A percentile compares a stretch with the other conserved stretches of the same genome.
Evolutionary conservation across 192 early-diverging fungal species (phyloP).

Genomic region (Coemansia pectinata): DNA sequence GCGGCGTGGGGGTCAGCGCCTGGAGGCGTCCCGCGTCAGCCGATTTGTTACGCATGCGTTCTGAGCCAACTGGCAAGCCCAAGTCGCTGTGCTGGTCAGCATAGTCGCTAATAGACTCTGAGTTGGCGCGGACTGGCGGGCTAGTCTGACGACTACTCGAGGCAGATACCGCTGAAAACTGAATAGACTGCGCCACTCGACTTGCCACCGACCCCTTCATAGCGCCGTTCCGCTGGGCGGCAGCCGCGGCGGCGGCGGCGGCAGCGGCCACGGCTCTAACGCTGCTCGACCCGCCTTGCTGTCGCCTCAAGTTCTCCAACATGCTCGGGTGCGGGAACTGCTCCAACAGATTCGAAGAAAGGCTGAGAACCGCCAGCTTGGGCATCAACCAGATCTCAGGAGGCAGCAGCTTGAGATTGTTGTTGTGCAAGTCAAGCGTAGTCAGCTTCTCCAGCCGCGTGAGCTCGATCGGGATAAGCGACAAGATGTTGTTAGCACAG

Average conservation of each 20-base stretch:
- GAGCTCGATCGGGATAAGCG: conserved; percentile 69
- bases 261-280: conserved; percentile 50
- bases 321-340: conserved; percentile 75
- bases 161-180: conserved; percentile 26
- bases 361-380: conserved; percentile 67
- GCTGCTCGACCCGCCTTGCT: conserved; percentile 50
- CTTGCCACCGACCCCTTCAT: conserved; percentile 16
- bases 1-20: conserved; percentile 21
- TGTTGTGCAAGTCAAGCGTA: conserved; percentile 72
- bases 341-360: conserved; percentile 79
- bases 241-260: conserved; percentile 50
- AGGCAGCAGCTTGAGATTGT: conserved; percentile 71
- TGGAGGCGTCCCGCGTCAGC: conserved; percentile 36
- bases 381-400: conserved; percentile 78
- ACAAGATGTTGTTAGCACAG: conserved; percentile 69
- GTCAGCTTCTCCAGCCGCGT: conserved; percentile 62
- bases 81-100: neutral
- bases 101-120: conserved; percentile 19
- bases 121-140: conserved; percentile 36
- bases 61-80: neutral
- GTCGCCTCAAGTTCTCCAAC: conserved; percentile 51
- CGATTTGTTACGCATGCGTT: conserved; percentile 44
- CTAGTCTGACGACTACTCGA: conserved; percentile 37
- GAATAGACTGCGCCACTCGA: conserved; percentile 29
- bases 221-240: conserved; percentile 41